Base-by-base conservation (phyloP, 768 basidiomycete species). In the Russula earlei region DNA sequence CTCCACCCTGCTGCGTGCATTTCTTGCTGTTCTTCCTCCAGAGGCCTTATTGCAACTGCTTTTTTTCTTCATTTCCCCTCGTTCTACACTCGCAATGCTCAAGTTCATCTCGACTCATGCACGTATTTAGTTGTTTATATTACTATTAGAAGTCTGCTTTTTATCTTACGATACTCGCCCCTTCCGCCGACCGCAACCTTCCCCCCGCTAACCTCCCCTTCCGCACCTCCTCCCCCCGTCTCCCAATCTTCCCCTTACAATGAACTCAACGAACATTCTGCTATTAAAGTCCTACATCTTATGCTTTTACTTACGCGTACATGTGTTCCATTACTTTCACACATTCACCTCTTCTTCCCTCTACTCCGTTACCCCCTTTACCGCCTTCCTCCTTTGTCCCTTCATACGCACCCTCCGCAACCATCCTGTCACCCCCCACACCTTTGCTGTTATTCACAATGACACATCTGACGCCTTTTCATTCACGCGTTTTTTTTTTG, bases 101-200 rank as follows among this genome's bases (percentile, higher is more conserved):
- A 7, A 14, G 31, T 29, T 45, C 44, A 45, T n/a, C 27, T 45
- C 25, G n/a, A 12, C 17, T 44, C 41, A 24, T 38, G 49, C 48
- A 56, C 31, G 40, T 55, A 55, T 49, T 55, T 55, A 48, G 54
- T 36, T 52, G 36, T 51, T 29, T 38, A 44, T 56, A 25, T 49
- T 24, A 10, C 43, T 46, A 33, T 43, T 56, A 49, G 24, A 27
- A 14, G 9, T 42, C n/a, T n/a, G 27, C 20, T 54, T 54, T 38
- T 20, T 44, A 24, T 54, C 34, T 34, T 34, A 44, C 52, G n/a
- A 33, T 31, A 44, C 43, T 44, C 29, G 34, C 17, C 50, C n/a
- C 19, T 9, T 19, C 15, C 40, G 11, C 40, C 19, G n/a, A n/a
- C n/a, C n/a, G n/a, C 15, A 14, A 29, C 22, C 34, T 14, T 36